Evolutionary conservation across 495 filamentous ascomycete species (phyloP).

Genomic region (Annulohypoxylon bovei): DNA sequence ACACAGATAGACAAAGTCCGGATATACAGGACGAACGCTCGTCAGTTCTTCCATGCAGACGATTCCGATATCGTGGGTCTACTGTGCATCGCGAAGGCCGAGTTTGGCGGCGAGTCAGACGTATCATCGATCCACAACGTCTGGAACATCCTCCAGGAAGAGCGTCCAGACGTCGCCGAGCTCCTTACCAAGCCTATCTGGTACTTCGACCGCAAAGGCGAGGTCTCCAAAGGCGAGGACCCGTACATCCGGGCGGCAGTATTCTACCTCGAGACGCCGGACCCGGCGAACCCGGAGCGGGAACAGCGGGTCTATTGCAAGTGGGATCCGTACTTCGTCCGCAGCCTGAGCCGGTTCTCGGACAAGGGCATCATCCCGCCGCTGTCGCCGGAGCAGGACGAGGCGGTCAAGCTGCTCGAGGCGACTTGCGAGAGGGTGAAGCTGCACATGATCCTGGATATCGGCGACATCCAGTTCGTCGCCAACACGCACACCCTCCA

Average conservation of each 20-base stretch:
- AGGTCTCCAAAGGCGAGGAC: constrained; percentile 76
- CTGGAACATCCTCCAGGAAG: constrained; percentile 78
- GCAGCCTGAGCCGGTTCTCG: constrained; percentile 72
- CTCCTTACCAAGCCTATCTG: constrained; percentile 80
- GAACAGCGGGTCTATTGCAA: constrained; percentile 62
- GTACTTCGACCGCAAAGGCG: constrained; percentile 96
- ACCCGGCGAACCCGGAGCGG: constrained; percentile 43
- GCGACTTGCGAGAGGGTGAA: constrained; percentile 70
- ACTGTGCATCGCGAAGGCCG: constrained; percentile 80
- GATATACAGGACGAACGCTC: constrained; percentile 88
- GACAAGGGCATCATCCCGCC: constrained; percentile 72
- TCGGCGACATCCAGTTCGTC: constrained; percentile 83
- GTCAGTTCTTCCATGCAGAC: constrained; percentile 84
- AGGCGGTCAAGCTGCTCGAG: constrained; percentile 73
- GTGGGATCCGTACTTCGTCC: constrained; percentile 85
- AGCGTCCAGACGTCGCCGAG: constrained; percentile 82
- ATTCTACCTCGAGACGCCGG: constrained; percentile 72
- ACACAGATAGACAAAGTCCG: constrained; percentile 82
- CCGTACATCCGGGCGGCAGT: constrained; percentile 78
- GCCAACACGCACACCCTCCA: constrained; percentile 75
- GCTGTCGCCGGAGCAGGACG: constrained; percentile 68
- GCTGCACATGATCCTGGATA: constrained; percentile 80
- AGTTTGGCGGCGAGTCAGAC: constrained; percentile 87
- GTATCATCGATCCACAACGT: constrained; percentile 82
- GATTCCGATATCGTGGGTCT: constrained; percentile 86